Conservation (phyloP, 2,329 filamentous ascomycete genomes). For the Cytospora piceicola region DNA sequence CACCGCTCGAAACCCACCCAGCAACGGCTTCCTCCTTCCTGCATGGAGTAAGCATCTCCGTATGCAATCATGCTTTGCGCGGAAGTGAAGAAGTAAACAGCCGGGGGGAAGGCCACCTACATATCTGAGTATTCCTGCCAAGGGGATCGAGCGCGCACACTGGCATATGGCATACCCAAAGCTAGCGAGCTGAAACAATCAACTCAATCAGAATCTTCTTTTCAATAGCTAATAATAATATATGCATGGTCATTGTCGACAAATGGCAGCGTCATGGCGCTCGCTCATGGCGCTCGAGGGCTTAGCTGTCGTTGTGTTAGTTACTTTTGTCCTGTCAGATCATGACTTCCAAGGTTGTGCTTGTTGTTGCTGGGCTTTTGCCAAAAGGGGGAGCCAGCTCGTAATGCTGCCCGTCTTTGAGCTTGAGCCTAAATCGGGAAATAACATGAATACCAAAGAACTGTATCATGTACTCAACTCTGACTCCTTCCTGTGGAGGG, state of each 20-base stretch:
- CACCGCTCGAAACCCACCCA: conserved; percentile 20
- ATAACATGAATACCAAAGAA: too few species aligned
- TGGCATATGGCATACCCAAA: not conserved
- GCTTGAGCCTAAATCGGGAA: conserved; percentile 16
- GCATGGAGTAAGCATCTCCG: conserved; percentile 10
- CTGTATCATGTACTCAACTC: not conserved
- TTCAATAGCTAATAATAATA: too few species aligned
- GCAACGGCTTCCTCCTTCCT: conserved; percentile 14
- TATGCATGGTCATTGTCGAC: not conserved
- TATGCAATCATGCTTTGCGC: conserved; percentile 1
- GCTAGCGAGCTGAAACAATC: conserved; percentile 21
- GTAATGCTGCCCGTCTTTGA: not conserved
- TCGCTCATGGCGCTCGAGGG: not conserved
- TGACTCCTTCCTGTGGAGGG: not conserved
- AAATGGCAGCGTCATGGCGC: conserved; percentile 1
- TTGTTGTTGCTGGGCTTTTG: too few species aligned
- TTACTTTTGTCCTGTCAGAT: too few species aligned
- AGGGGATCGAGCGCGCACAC: too few species aligned
- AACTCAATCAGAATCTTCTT: not conserved
- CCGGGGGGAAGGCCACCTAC: not conserved
- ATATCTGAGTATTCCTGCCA: too few species aligned
- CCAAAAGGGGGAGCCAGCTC: too few species aligned
- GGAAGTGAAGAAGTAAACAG: conserved; percentile 16
- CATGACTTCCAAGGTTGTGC: too few species aligned
- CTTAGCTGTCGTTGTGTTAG: not conserved